Evolutionary conservation across 805 yeast genomes (phyloP).

Genomic region (Debaryomyces tyrocola): DNA sequence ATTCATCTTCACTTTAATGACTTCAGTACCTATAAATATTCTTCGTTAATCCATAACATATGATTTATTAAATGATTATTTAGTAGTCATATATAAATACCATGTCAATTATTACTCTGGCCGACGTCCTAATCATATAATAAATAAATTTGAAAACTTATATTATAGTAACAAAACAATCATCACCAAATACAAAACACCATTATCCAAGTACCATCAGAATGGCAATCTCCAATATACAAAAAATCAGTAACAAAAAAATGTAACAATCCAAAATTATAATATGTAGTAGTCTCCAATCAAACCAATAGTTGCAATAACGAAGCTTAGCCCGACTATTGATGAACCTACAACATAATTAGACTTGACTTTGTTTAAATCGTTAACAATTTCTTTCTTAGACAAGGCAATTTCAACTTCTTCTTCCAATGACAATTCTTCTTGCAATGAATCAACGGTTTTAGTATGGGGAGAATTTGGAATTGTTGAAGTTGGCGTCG

Average conservation of each 20-base stretch:
- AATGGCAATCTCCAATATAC: conserved; percentile 1
- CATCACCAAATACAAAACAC: not conserved
- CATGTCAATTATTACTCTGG: no score
- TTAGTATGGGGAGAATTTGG: conserved; percentile 23
- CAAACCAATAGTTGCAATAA: conserved; percentile 54
- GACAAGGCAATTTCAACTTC: conserved; percentile 44
- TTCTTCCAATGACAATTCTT: conserved; percentile 35
- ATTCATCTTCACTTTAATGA: no score
- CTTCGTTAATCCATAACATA: no score
- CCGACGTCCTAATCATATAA: not conserved
- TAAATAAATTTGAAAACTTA: not conserved
- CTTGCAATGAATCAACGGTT: conserved; percentile 11
- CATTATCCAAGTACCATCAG: not conserved
- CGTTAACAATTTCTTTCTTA: conserved; percentile 30
- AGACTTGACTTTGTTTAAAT: conserved; percentile 31
- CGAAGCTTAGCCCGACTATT: conserved; percentile 46
- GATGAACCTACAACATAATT: conserved; percentile 42
- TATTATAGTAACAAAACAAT: not conserved
- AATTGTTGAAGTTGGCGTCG: conserved; percentile 28
- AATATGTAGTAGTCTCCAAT: conserved; percentile 48
- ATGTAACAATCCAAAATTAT: conserved; percentile 8
- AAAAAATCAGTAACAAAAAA: not conserved
- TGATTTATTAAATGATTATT: no score
- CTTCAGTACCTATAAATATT: no score
- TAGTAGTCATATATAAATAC: no score